Percentiles rank a stretch among this genome's conserved stretches.
Evolutionary conservation across 2,329 filamentous ascomycete genomes (phyloP).

Genomic region (Zasmidium angulare): DNA sequence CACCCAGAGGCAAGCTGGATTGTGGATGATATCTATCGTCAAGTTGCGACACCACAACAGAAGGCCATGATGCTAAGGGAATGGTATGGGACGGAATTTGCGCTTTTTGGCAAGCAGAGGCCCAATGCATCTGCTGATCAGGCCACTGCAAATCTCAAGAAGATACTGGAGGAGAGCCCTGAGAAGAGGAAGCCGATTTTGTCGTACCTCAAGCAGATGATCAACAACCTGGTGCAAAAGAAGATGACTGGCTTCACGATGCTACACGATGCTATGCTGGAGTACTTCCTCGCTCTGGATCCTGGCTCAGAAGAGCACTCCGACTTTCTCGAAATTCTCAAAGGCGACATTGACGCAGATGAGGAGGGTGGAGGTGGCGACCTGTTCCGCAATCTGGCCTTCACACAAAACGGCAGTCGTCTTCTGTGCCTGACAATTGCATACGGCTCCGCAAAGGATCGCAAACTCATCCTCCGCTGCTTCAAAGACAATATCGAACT

Average conservation of each 20-base stretch:
- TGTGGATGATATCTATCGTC: conserved; percentile 91
- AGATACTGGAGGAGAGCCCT: conserved; percentile 73
- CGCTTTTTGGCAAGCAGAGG: conserved; percentile 70
- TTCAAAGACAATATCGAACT: conserved; percentile 87
- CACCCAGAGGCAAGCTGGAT: conserved; percentile 98
- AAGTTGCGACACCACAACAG: conserved; percentile 80
- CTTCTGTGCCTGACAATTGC: conserved; percentile 81
- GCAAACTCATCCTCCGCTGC: conserved; percentile 80
- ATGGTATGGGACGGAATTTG: conserved; percentile 95
- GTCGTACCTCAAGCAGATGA: conserved; percentile 79
- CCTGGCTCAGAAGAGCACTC: conserved; percentile 76
- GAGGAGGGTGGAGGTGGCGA: conserved; percentile 64
- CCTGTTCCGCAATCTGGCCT: conserved; percentile 90
- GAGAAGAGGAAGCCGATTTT: conserved; percentile 87
- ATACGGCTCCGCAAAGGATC: conserved; percentile 85
- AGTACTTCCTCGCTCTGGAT: conserved; percentile 84
- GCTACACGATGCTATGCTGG: conserved; percentile 96
- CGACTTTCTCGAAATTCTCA: conserved; percentile 86
- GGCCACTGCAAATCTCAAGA: conserved; percentile 63
- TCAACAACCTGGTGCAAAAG: conserved; percentile 93
- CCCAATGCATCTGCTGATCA: conserved; percentile 31
- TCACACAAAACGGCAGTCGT: conserved; percentile 83
- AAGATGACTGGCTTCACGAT: conserved; percentile 96
- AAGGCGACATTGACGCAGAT: conserved; percentile 76
- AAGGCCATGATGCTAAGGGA: conserved; percentile 83